These are phyloP conservation scores for Lactarius vividus DNA, from an alignment of 768 basidiomycete species.

Conservation along the genomic window DNA sequence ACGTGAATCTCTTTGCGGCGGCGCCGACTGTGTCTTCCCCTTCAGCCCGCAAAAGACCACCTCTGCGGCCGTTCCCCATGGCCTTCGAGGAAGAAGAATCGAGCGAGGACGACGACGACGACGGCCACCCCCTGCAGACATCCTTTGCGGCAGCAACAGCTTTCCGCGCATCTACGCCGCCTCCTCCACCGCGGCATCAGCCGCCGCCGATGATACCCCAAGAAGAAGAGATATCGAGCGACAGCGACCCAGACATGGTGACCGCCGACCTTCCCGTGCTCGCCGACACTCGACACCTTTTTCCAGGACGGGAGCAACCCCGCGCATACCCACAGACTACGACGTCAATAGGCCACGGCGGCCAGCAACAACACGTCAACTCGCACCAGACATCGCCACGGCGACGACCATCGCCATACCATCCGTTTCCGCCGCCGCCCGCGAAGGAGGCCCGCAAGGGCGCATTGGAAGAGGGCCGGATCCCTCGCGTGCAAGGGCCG, in stretches of 20 bases:
- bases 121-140: background rate
- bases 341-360: background rate
- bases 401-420: background rate
- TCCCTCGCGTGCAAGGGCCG: background rate
- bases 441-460: background rate
- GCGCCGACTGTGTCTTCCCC: background rate
- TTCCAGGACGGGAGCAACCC: background rate
- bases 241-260: constrained; percentile 6
- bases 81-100: constrained; percentile 20
- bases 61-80: constrained; percentile 13
- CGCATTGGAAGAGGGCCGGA: background rate
- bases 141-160: background rate
- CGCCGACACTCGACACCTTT: background rate
- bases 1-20: background rate
- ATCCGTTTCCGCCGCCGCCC: background rate
- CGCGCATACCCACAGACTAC: background rate
- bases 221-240: constrained; percentile 15
- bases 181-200: background rate
- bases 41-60: background rate
- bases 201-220: constrained; percentile 7
- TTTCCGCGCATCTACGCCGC: background rate
- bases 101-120: background rate
- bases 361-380: background rate
- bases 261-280: constrained; percentile 15
- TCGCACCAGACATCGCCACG: background rate